A percentile compares a stretch with the other conserved stretches of the same genome.
Evolutionary conservation across 768 basidiomycete genomes (phyloP).

Genomic region (Lactarius trivialis): DNA sequence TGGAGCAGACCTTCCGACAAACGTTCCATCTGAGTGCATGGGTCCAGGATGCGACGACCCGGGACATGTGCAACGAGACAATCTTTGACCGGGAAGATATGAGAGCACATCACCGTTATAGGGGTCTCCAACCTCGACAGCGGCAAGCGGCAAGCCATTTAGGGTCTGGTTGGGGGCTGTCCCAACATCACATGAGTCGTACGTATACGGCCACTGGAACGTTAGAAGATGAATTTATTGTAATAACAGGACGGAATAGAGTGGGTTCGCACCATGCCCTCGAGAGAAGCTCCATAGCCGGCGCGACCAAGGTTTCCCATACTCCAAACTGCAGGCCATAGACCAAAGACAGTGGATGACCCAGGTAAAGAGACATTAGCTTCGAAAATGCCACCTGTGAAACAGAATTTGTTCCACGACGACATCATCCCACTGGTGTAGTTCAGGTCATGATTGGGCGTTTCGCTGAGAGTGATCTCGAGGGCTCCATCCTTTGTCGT

Average conservation of each 20-base stretch:
- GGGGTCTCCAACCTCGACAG: constrained; percentile 55
- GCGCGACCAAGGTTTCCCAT: constrained; percentile 84
- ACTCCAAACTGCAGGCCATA: constrained; percentile 80
- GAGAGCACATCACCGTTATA: constrained; percentile 52
- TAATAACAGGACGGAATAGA: constrained; percentile 1
- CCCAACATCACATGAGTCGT: constrained; percentile 89
- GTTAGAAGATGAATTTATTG: constrained; percentile 3
- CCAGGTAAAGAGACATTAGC: constrained; percentile 66
- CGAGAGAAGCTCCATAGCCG: constrained; percentile 80
- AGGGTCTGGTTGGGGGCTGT: constrained; percentile 78
- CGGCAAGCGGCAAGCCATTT: constrained; percentile 55
- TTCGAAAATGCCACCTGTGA: constrained; percentile 80
- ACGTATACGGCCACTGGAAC: constrained; percentile 73
- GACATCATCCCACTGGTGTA: constrained; percentile 34
- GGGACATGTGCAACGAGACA: constrained; percentile 30
- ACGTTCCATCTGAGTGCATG: constrained; percentile 45
- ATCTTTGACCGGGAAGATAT: constrained; percentile 73
- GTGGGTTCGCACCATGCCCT: constrained; percentile 57
- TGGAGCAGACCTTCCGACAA: constrained; percentile 58
- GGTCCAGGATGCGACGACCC: constrained; percentile 49
- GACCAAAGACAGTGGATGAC: constrained; percentile 46
- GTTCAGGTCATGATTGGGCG: constrained; percentile 56
- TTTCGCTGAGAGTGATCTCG: constrained; percentile 50
- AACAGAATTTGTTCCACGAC: constrained; percentile 83
- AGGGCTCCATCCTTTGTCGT: constrained; percentile 38